Evolutionary conservation across 1,284 basidiomycete genomes (phyloP).

Genomic region (Malassezia furfur): DNA sequence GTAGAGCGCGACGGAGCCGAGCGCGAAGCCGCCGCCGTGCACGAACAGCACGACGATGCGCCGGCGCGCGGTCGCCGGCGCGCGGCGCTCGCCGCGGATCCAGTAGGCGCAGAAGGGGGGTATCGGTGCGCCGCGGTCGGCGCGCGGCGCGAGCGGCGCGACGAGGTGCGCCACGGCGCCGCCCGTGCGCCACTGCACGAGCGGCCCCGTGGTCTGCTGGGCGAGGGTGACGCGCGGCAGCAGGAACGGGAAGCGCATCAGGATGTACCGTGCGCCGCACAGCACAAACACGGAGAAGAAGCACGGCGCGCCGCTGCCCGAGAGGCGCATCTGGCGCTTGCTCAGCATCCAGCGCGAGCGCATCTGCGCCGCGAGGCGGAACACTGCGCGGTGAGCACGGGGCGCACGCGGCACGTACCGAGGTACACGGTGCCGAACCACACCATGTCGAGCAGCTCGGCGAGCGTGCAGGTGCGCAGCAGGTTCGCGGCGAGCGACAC

Average conservation of each 20-base stretch:
- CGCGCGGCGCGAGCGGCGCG: slow-evolving; percentile 22
- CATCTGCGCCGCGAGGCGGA: slow-evolving; percentile 1
- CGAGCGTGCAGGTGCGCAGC: slow-evolving; percentile 33
- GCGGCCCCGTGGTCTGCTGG: slow-evolving; percentile 41
- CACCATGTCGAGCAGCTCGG: slow-evolving; percentile 37
- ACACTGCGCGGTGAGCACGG: background rate
- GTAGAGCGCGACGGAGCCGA: slow-evolving; percentile 46
- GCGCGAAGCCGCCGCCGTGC: slow-evolving; percentile 46
- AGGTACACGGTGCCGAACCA: slow-evolving; percentile 28
- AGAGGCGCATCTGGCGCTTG: background rate
- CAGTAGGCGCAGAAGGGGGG: slow-evolving; percentile 35
- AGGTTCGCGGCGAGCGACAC: slow-evolving; percentile 37
- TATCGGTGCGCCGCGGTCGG: background rate
- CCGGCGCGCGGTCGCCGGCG: slow-evolving; percentile 19
- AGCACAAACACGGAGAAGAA: slow-evolving; percentile 4
- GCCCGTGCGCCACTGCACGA: slow-evolving; percentile 39
- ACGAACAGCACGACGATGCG: slow-evolving; percentile 23
- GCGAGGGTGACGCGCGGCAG: slow-evolving; percentile 41
- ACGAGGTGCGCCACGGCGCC: slow-evolving; percentile 31
- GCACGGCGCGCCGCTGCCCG: background rate
- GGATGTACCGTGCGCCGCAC: slow-evolving; percentile 5
- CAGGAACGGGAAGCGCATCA: slow-evolving; percentile 40
- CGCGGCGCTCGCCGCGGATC: slow-evolving; percentile 22
- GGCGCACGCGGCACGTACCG: background rate
- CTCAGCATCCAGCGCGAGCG: slow-evolving; percentile 3